A percentile compares a stretch with the other conserved stretches of the same genome.
Evolutionary conservation across 2,329 filamentous ascomycete species (phyloP).

Genomic region (Cercospora berteroae): DNA sequence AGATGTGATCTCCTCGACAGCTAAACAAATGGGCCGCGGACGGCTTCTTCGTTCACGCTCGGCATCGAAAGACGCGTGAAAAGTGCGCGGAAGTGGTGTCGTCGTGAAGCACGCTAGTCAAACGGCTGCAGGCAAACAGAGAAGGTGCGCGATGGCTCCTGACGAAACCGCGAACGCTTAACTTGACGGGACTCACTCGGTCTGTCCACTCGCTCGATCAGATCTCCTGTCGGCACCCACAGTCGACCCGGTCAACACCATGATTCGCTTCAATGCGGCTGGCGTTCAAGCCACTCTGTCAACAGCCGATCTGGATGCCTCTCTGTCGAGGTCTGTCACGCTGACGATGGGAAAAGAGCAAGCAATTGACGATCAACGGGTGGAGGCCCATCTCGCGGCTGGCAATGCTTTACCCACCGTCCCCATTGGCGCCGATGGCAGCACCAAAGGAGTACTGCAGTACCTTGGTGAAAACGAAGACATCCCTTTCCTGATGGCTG

Average conservation of each 20-base stretch:
- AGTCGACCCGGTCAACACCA: not conserved
- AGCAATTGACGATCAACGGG: constrained; percentile 23
- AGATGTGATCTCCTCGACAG: not conserved
- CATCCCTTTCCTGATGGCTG: constrained; percentile 37
- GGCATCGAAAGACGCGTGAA: not conserved
- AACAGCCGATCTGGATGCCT: constrained; percentile 25
- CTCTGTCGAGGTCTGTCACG: constrained; percentile 23
- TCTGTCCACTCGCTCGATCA: not conserved
- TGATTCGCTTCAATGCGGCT: constrained; percentile 27
- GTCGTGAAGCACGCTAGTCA: not conserved
- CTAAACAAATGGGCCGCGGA: not conserved
- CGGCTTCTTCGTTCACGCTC: not conserved
- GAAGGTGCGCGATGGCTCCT: not conserved
- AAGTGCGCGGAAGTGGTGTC: not conserved
- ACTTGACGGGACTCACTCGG: not conserved
- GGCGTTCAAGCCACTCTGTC: constrained; percentile 32
- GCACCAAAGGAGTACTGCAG: constrained; percentile 26
- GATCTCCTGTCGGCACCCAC: not conserved
- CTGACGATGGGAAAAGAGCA: constrained; percentile 20
- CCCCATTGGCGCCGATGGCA: constrained; percentile 24
- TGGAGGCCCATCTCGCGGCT: constrained; percentile 18
- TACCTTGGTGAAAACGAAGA: constrained; percentile 36
- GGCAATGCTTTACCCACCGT: constrained; percentile 25
- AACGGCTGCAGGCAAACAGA: not conserved
- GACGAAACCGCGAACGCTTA: not conserved